Evolutionary conservation across 129 eudicot genomes (phyloP).

Genomic region (Pulicaria dysenterica): DNA sequence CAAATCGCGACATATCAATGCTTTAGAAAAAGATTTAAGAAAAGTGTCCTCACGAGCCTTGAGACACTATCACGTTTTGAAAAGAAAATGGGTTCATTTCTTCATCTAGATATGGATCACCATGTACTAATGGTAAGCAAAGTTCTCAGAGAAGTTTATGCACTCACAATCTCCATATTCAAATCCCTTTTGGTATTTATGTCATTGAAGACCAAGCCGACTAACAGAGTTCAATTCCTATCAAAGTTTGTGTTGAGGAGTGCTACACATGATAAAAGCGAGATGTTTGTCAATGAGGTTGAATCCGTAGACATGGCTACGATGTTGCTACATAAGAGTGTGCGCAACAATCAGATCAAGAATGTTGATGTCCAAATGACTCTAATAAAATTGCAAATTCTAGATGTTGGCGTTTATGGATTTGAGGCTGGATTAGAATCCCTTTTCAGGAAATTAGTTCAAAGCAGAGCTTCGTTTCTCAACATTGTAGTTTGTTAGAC

Average conservation of each 20-base stretch:
- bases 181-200: conserved; percentile 31
- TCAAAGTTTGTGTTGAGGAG: conserved; percentile 16
- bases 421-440: conserved; percentile 21
- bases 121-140: conserved; percentile 28
- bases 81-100: conserved; percentile 26
- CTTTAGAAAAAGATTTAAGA: conserved; percentile 44
- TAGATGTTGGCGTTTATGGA: conserved; percentile 19
- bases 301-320: conserved; percentile 22
- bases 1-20: conserved; percentile 29
- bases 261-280: neutral
- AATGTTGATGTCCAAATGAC: conserved; percentile 17
- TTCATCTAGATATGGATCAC: conserved; percentile 13
- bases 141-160: conserved; percentile 33
- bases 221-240: conserved; percentile 2
- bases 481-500: conserved; percentile 28
- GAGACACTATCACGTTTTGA: conserved; percentile 39
- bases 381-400: conserved; percentile 17
- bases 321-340: conserved; percentile 1
- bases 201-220: conserved; percentile 12
- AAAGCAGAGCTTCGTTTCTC: conserved; percentile 26
- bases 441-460: conserved; percentile 31
- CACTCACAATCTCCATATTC: conserved; percentile 30
- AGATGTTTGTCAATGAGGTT: conserved; percentile 13
- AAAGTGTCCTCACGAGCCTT: conserved; percentile 38
- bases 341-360: neutral